Conservation (phyloP, 2,329 filamentous ascomycete species). For the Colletotrichum gloeosporioides region DNA sequence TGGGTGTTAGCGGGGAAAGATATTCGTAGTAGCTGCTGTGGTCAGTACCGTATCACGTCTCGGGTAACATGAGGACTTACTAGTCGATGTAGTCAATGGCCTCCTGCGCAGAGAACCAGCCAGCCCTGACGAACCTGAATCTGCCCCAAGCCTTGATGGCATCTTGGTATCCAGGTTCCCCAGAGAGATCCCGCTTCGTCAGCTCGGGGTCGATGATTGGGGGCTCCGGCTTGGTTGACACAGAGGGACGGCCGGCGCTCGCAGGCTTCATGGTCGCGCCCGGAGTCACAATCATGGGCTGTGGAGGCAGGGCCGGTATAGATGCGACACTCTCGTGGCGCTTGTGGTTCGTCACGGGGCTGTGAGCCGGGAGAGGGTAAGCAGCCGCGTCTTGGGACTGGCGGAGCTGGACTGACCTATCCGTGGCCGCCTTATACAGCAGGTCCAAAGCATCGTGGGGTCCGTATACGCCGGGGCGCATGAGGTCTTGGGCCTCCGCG, state of each 20-base stretch:
- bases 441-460: slow-evolving; percentile 92
- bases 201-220: slow-evolving; percentile 52
- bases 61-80: slow-evolving; percentile 47
- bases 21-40: slow-evolving; percentile 81
- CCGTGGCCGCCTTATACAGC: slow-evolving; percentile 83
- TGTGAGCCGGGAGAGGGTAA: slow-evolving; percentile 12
- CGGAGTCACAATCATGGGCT: slow-evolving; percentile 20
- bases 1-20: slow-evolving; percentile 89
- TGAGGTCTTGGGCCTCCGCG: slow-evolving; percentile 67
- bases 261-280: slow-evolving; percentile 17
- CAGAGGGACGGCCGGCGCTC: not conserved
- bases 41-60: not conserved
- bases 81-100: slow-evolving; percentile 95
- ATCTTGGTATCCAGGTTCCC: slow-evolving; percentile 64
- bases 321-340: slow-evolving; percentile 35
- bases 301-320: slow-evolving; percentile 20
- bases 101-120: slow-evolving; percentile 94
- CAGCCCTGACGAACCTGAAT: slow-evolving; percentile 93
- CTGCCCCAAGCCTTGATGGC: slow-evolving; percentile 88
- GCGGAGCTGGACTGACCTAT: slow-evolving; percentile 50
- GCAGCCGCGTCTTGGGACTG: slow-evolving; percentile 16
- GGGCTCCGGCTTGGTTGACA: slow-evolving; percentile 33
- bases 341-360: slow-evolving; percentile 26
- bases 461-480: slow-evolving; percentile 80
- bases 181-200: slow-evolving; percentile 46